phyloP scores from a whole-genome alignment of 2,329 filamentous ascomycete genomes.

The Pseudogymnoascus sp. region DNA sequence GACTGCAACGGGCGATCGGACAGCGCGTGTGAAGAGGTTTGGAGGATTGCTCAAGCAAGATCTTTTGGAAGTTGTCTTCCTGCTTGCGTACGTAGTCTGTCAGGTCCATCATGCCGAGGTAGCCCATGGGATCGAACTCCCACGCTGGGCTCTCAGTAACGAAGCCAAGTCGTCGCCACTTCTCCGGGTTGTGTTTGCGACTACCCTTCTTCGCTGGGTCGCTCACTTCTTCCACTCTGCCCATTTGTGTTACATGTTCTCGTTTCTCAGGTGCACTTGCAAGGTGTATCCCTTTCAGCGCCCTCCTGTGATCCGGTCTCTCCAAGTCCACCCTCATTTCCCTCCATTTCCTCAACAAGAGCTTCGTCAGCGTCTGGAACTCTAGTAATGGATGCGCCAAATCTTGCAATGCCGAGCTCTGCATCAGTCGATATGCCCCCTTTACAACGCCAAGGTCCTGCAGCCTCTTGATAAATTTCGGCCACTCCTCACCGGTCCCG shows the following conservation, averaged over 20 bases:
- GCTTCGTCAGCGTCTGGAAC: conserved; percentile 86
- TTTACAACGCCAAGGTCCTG: conserved; percentile 91
- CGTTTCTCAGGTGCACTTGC: conserved; percentile 63
- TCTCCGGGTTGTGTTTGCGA: conserved; percentile 73
- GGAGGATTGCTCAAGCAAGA: conserved; percentile 80
- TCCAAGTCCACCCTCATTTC: conserved; percentile 79
- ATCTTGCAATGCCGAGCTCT: conserved; percentile 85
- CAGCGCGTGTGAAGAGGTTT: conserved; percentile 65
- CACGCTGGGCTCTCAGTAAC: conserved; percentile 77
- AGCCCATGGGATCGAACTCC: conserved; percentile 81
- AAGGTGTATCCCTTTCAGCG: conserved; percentile 67
- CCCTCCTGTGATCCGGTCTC: conserved; percentile 76
- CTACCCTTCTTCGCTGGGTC: conserved; percentile 49
- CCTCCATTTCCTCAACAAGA: conserved; percentile 79
- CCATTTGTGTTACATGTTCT: conserved; percentile 22
- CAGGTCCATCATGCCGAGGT: conserved; percentile 94
- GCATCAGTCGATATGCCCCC: conserved; percentile 87
- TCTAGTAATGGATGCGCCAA: conserved; percentile 82
- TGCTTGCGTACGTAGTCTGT: conserved; percentile 89
- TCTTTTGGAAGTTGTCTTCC: conserved; percentile 86
- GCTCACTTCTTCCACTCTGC: conserved; percentile 27
- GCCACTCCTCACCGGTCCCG: conserved; percentile 65
- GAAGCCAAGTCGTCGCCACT: conserved; percentile 89
- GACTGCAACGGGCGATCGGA: conserved; percentile 76
- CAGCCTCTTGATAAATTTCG: conserved; percentile 85